Conservation (phyloP, 768 basidiomycete species). For the Pluteus cervinus region DNA sequence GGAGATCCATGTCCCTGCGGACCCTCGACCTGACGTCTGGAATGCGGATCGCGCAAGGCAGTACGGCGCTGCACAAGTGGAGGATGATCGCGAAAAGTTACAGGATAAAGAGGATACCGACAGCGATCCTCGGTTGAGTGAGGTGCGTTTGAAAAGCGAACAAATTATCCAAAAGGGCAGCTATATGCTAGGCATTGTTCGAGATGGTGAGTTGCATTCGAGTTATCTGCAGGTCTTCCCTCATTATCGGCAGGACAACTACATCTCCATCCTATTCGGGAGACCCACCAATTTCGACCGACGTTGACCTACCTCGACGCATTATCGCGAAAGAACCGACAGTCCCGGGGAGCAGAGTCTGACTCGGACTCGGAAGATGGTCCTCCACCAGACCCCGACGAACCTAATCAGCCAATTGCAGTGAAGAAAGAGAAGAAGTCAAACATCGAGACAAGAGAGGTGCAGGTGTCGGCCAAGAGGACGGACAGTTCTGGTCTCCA, state of each 20-base stretch:
- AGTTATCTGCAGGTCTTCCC: conserved; percentile 2
- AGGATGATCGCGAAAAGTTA: conserved; percentile 78
- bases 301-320: conserved; percentile 77
- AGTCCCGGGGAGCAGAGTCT: conserved; percentile 39
- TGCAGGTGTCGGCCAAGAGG: conserved; percentile 72
- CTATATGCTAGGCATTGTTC: conserved; percentile 74
- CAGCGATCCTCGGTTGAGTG: conserved; percentile 57
- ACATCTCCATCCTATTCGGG: conserved; percentile 71
- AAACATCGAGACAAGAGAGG: conserved; percentile 59
- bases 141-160: conserved; percentile 72
- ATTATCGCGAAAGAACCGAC: conserved; percentile 57
- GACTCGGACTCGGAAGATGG: conserved; percentile 77
- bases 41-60: conserved; percentile 64
- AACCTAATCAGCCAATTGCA: conserved; percentile 39
- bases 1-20: conserved; percentile 80
- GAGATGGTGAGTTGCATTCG: conserved; percentile 53
- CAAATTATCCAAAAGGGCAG: conserved; percentile 55
- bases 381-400: conserved; percentile 77
- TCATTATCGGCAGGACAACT: conserved; percentile 45
- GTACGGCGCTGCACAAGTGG: conserved; percentile 56
- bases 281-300: conserved; percentile 80
- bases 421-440: conserved; percentile 59
- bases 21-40: conserved; percentile 77
- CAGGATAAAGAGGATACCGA: conserved; percentile 49
- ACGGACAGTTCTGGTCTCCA: conserved; percentile 53